Evolutionary conservation across 495 filamentous ascomycete genomes (phyloP).

Genomic region (Clavariopsis aquatica): DNA sequence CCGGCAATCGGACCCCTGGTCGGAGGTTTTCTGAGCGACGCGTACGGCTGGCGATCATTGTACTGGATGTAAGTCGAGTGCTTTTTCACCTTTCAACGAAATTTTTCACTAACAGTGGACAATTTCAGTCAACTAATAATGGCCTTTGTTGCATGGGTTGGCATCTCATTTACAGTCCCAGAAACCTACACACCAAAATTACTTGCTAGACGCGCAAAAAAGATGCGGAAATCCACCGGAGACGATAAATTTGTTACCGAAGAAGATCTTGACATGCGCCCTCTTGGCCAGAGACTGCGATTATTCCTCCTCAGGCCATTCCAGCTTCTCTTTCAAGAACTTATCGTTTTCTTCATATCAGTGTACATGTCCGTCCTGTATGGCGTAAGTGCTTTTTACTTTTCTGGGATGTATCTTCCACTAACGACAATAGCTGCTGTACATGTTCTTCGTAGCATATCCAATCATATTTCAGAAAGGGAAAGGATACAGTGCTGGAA

Average conservation of each 20-base stretch:
- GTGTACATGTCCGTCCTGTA: constrained; percentile 80
- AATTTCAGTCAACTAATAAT: constrained; percentile 75
- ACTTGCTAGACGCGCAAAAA: constrained; percentile 63
- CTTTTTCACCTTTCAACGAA: too few relatives aligned
- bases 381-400: constrained; percentile 49
- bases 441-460: constrained; percentile 50
- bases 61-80: too few relatives aligned
- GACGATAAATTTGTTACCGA: constrained; percentile 67
- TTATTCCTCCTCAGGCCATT: constrained; percentile 75
- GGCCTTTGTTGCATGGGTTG: constrained; percentile 61
- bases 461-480: constrained; percentile 77
- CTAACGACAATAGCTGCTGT: background rate
- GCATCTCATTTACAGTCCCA: constrained; percentile 78
- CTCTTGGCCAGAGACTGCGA: constrained; percentile 61
- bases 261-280: constrained; percentile 68
- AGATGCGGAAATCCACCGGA: constrained; percentile 67
- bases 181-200: constrained; percentile 79
- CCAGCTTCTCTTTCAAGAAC: constrained; percentile 75
- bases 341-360: constrained; percentile 75
- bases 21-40: constrained; percentile 72
- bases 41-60: constrained; percentile 76
- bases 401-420: background rate
- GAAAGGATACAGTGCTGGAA: constrained; percentile 70
- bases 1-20: constrained; percentile 69
- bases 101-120: too few relatives aligned